Evolutionary conservation across 108 stramenopile species (phyloP).

Genomic region (Epithemia pelagica): DNA sequence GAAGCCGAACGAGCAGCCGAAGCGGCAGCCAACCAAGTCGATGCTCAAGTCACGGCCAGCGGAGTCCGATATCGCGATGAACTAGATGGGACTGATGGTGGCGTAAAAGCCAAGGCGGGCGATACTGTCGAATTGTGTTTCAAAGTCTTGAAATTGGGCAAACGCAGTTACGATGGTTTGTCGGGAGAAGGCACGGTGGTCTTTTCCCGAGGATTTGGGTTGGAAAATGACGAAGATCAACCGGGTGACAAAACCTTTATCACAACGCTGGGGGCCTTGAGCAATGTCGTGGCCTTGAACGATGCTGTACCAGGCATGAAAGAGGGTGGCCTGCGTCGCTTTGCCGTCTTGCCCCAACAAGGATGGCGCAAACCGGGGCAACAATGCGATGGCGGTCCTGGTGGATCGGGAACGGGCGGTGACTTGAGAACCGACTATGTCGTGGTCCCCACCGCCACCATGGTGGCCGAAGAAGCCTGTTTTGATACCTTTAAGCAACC

Average conservation of each 20-base stretch:
- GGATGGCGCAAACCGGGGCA: constrained; percentile 71
- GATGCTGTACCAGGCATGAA: constrained; percentile 70
- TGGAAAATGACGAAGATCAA: constrained; percentile 79
- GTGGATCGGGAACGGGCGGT: constrained; percentile 68
- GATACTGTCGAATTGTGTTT: constrained; percentile 52
- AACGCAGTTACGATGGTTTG: constrained; percentile 78
- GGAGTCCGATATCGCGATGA: constrained; percentile 58
- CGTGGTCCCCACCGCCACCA: constrained; percentile 81
- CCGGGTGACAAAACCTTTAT: constrained; percentile 52
- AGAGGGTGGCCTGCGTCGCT: constrained; percentile 47
- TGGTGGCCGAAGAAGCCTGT: constrained; percentile 79
- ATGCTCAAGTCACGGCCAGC: constrained; percentile 29
- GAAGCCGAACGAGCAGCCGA: constrained; percentile 28
- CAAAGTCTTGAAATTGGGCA: constrained; percentile 82
- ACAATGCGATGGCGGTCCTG: constrained; percentile 81
- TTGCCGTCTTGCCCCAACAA: constrained; percentile 66
- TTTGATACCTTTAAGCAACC: constrained; percentile 74
- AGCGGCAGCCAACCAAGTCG: constrained; percentile 22
- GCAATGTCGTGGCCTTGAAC: constrained; percentile 62
- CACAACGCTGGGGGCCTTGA: constrained; percentile 39
- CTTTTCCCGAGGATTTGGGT: constrained; percentile 50
- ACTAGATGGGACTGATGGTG: constrained; percentile 15
- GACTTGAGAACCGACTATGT: constrained; percentile 66
- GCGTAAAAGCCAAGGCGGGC: constrained; percentile 31
- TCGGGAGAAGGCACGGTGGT: constrained; percentile 85